Base-by-base conservation (phyloP, 179 eudicot species). In the Corrigiola litoralis region DNA sequence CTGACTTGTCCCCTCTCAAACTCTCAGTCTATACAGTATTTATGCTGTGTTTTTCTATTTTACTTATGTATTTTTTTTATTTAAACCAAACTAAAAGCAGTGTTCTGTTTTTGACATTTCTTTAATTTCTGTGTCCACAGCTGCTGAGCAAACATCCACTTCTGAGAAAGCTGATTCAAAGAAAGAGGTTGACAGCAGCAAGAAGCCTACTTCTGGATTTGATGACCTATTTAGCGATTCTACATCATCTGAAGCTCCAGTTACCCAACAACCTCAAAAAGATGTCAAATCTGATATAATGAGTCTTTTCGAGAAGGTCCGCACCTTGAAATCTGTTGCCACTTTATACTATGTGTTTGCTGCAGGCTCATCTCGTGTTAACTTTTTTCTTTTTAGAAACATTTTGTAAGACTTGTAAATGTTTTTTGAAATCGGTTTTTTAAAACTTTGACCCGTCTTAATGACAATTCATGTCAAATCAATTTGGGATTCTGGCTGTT, bases 221-320 rank as follows among this genome's bases (percentile, higher is more conserved):
- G 99, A 88, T 76, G 96, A 90, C 77, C 77, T 94, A 51, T 91
- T 90, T 54, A 79, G 81, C 44, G 89, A 81, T 73, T 70, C 85
- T 33, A 67, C 87, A 75, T 67, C 85, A 46, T 58, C 82, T 58
- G 61, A 72, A 56, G 63, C 82, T 72, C 71, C 75, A 46, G 75
- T 57, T 44, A 13, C 76, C 45, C 81, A 54, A 64, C 83, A 86
- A 66, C 94, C 87, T 65, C 82, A 81, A 67, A 94, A 90, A 72
- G 95, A 87, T 85, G 85, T 78, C 28, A 90, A 83, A 81, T 84
- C 85, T 74, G 99, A 94, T 76, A 90, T 94, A 42, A 90, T 94
- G 99, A 86, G 96, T 71, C 99, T 94, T 55, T 94, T 94, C 82
- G 99, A 94, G 57, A 94, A 90, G 97, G 99, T 86, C 60, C 79